Base-by-base conservation (phyloP, 2,329 filamentous ascomycete species). In the Hypoxylon sp. region DNA sequence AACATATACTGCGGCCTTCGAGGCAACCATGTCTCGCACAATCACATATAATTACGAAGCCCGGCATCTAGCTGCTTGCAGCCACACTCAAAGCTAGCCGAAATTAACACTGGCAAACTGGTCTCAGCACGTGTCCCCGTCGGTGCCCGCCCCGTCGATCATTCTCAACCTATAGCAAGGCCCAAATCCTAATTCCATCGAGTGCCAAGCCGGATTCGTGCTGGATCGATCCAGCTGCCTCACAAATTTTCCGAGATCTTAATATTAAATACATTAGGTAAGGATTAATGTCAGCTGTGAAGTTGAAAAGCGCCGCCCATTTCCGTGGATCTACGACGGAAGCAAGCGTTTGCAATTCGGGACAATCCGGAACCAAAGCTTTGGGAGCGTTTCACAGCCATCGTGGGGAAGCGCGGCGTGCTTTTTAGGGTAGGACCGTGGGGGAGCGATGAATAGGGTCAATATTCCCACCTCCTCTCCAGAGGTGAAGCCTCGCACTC, bases 141-240 rank as follows among this genome's bases (percentile, higher is more conserved):
- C 29, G 29, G 29, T 31, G 29, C 29, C 51, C 35, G 8, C n/a
- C 17, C 19, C 19, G 46, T 33, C 26, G 51, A 35, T 51, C 39
- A 13, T 42, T 19, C 1, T 26, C n/a, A 48, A 17, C 39, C 44
- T 37, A 55, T 46, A 42, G 10, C 33, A 57, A 51, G 22, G 37
- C 8, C 19, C 33, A 33, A 13, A 29, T 26, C 19, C 17, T 14
- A 35, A 14, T 51, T 33, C 10, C 13, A 60, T 42, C 52, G 11
- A 31, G 24, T 46, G 66, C 66, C 66, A 69, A 62, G 66, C 39
- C 66, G 66, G 66, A 26, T 59, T 59, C 57, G 37, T 66, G 58
- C 66, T 62, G 53, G 59, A 66, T 66, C 66, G 48, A 19, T 17
- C 44, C 54, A 59, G 42, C 44, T 26, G 33, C 33, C 8, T 26